phyloP scores from a whole-genome alignment of 768 basidiomycete genomes.

The Leccinum broughii region DNA sequence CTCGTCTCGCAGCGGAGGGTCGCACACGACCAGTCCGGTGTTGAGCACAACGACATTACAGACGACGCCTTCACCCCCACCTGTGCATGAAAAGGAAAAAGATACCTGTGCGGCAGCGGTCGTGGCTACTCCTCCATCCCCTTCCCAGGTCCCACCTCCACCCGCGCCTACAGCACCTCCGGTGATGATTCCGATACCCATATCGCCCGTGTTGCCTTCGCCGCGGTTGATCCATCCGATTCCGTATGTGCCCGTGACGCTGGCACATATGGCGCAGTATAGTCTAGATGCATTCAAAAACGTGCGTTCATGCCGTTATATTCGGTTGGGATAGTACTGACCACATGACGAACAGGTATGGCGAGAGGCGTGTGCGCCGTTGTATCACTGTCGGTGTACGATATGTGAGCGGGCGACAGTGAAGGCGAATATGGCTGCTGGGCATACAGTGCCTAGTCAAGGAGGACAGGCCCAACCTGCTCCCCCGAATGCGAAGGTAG shows the following conservation, averaged over 20 bases:
- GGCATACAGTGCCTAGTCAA: constrained; percentile 35
- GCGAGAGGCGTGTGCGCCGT: constrained; percentile 70
- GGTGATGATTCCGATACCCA: constrained; percentile 36
- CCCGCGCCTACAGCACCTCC: neutral
- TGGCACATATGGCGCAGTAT: constrained; percentile 53
- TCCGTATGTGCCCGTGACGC: constrained; percentile 63
- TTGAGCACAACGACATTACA: constrained; percentile 71
- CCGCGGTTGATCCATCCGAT: constrained; percentile 64
- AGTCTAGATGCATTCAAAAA: constrained; percentile 57
- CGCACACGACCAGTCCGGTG: constrained; percentile 70
- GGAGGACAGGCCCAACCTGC: constrained; percentile 18
- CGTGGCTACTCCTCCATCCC: neutral
- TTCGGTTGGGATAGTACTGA: constrained; percentile 3
- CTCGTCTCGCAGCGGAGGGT: constrained; percentile 50
- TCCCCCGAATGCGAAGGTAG: neutral
- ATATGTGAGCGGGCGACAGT: constrained; percentile 70
- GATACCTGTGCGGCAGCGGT: constrained; percentile 29
- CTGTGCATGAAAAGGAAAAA: constrained; percentile 39
- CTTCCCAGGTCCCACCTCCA: neutral
- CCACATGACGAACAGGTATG: constrained; percentile 48
- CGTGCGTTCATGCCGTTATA: constrained; percentile 40
- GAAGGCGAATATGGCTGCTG: constrained; percentile 46
- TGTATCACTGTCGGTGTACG: constrained; percentile 72
- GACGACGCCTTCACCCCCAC: constrained; percentile 78
- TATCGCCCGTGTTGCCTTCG: constrained; percentile 62